Percentiles rank a stretch among this genome's conserved stretches.
Conservation (phyloP, 1,139 yeast species). For the Candida sojae region DNA sequence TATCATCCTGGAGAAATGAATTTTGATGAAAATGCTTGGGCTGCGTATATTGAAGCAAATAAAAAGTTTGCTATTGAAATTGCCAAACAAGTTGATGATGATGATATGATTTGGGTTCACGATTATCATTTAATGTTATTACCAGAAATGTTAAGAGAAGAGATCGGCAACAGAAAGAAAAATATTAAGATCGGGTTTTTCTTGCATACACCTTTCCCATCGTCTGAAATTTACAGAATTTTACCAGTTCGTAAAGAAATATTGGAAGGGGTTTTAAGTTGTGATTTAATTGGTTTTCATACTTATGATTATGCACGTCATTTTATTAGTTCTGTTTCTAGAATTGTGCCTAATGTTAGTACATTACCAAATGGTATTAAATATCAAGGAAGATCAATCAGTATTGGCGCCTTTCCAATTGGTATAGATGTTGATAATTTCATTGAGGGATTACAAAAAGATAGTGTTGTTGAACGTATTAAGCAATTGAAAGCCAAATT, state of each 20-base stretch:
- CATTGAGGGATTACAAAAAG: slow-evolving; percentile 70
- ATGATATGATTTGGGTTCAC: slow-evolving; percentile 95
- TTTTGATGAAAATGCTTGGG: slow-evolving; percentile 98
- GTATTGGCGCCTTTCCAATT: slow-evolving; percentile 96
- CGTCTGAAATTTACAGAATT: slow-evolving; percentile 92
- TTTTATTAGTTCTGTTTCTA: slow-evolving; percentile 86
- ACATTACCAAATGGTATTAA: slow-evolving; percentile 92
- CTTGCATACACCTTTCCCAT: slow-evolving; percentile 97
- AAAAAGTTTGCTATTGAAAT: slow-evolving; percentile 76
- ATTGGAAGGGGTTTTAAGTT: slow-evolving; percentile 84
- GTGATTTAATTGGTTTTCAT: slow-evolving; percentile 96
- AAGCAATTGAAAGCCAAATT: slow-evolving; percentile 60
- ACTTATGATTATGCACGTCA: slow-evolving; percentile 99
- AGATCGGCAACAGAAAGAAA: slow-evolving; percentile 48
- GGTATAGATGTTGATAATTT: slow-evolving; percentile 96
- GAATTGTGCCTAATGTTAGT: slow-evolving; percentile 72
- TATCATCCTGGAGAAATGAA: slow-evolving; percentile 99
- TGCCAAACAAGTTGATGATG: slow-evolving; percentile 70
- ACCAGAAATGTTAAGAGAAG: slow-evolving; percentile 84
- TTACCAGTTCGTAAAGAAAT: slow-evolving; percentile 95
- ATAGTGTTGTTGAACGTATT: slow-evolving; percentile 66
- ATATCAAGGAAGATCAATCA: slow-evolving; percentile 72
- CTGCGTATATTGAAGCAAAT: slow-evolving; percentile 95
- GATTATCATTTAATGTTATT: slow-evolving; percentile 95
- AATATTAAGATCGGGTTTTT: slow-evolving; percentile 87